phyloP scores from a whole-genome alignment of 257 asterid genomes.

The Solanum chilense region DNA sequence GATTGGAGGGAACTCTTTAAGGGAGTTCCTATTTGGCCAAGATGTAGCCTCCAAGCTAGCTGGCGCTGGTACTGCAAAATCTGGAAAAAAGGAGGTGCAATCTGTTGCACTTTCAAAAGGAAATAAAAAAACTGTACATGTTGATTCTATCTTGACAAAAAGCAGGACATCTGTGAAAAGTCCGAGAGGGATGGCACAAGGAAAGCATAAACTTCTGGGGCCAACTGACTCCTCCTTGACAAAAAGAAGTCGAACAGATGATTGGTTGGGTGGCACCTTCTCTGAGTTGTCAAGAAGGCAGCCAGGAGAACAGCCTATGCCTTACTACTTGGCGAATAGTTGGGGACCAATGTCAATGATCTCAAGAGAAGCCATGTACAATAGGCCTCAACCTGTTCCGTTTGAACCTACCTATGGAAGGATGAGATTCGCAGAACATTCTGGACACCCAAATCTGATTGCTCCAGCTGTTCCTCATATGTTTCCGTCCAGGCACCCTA shows the following conservation, averaged over 20 bases:
- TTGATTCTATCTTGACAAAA: background rate
- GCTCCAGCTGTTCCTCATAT: background rate
- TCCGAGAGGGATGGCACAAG: background rate
- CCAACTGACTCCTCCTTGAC: background rate
- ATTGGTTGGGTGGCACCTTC: background rate
- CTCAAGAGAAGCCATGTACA: background rate
- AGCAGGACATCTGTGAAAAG: background rate
- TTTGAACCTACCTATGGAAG: background rate
- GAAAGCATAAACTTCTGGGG: background rate
- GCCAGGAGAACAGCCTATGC: background rate
- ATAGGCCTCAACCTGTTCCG: background rate
- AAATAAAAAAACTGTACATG: background rate
- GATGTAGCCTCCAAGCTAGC: constrained; percentile 13
- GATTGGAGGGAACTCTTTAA: constrained; percentile 30
- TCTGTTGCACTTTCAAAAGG: background rate
- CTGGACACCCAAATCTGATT: background rate
- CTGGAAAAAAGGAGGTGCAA: background rate
- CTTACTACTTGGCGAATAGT: background rate
- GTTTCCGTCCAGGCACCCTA: background rate
- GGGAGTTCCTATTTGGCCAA: constrained; percentile 49
- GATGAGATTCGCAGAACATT: background rate
- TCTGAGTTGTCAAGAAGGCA: background rate
- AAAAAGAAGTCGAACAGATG: background rate
- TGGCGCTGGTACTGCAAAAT: constrained; percentile 1
- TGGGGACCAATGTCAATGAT: background rate